Evolutionary conservation across 768 basidiomycete genomes (phyloP), one percentile per base, ranked within the genome.

Genomic region (Rhodotorula graminis): DNA sequence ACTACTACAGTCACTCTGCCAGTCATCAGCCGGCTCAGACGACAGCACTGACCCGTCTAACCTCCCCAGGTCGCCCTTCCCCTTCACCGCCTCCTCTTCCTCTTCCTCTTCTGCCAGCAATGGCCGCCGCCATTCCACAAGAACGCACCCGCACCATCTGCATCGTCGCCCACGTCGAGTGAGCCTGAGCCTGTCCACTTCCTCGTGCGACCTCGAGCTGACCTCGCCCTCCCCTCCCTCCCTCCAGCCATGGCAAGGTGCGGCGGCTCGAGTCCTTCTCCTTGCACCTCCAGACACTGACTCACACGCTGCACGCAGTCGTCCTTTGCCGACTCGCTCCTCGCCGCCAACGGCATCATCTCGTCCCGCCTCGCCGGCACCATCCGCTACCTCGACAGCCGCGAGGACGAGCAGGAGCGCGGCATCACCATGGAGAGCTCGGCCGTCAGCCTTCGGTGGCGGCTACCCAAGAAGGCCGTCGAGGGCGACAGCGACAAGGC

Each of bases 381-480:
- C 80, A 88, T 98, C 81, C 85, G 96, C 65, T 99, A 95, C 80
- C 84, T 98, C 65, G 96, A 99, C 80, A 92, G 90, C 70, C 85
- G 96, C 75, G 93, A 97, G 80, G 96, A 98, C 78, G 96, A 99
- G 79, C 94, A 97, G 78, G 89, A 98, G 82, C 84, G 96, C 62
- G 96, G 96, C 5, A 99, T 99, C 72, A 98, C 96, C 0, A 98
- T 99, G 96, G 94, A 99, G 82, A 92, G 91, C 75, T 93, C 91
- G 80, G 94, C 96, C 0, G 90, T 98, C 12, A 93, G 91, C 9
- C 83, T 97, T 65, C 86, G 87, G 73, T 99, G 90, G 73, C 90
- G 92, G 67, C 85, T 87, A 82, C 88, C 88, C 50, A 84, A 83
- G 64, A 81, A 79, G 50, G 76, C 11, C 50, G 50, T 8, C 23